Evolutionary conservation across 1,284 basidiomycete genomes (phyloP), one percentile per base, ranked within the genome.

Genomic region (Pseudozyma sp.): DNA sequence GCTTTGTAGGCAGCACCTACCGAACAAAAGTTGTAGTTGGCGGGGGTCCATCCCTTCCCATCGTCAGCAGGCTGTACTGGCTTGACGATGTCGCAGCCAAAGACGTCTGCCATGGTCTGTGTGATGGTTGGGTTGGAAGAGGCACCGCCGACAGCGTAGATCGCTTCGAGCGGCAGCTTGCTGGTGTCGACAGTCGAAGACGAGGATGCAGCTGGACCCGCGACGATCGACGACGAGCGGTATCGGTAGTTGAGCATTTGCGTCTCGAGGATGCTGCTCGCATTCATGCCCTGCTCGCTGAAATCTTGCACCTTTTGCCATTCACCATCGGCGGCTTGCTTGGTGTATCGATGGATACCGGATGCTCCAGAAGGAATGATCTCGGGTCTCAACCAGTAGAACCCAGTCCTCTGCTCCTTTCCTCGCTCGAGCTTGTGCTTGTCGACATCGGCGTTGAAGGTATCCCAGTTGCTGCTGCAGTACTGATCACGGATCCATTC

Each of bases 241-340:
- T 89, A 89, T 63, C 88, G 88, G 85, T 91, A 93, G 63, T 89
- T 93, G 80, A 94, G 87, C 81, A 94, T 89, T 80, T 95, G 93
- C 0, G 92, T 92, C 84, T 94, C 91, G 71, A 95, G 87, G 71
- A 95, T 92, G 6, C 92, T 90, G n/a, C 92, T 88, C 4, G 92
- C 90, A 81, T 93, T 91, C 6, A 88, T 86, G 14, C 84, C 79
- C 0, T 84, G 64, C 34, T 86, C 85, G 35, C 83, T 84, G 54
- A 84, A 84, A 7, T 77, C 71, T 0, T 81, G 72, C 7, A 85
- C 79, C 14, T 58, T 66, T 30, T 46, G 37, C 66, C 71, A 75
- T 0, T 60, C 60, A 44, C 75, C 60, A n/a, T 80, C 81, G 34
- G 79, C 63, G 6, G 76, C 40, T 40, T 67, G 70, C 5, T 81